Conservation (phyloP, 2,329 filamentous ascomycete genomes). For the Pestalotiopsis sp. region DNA sequence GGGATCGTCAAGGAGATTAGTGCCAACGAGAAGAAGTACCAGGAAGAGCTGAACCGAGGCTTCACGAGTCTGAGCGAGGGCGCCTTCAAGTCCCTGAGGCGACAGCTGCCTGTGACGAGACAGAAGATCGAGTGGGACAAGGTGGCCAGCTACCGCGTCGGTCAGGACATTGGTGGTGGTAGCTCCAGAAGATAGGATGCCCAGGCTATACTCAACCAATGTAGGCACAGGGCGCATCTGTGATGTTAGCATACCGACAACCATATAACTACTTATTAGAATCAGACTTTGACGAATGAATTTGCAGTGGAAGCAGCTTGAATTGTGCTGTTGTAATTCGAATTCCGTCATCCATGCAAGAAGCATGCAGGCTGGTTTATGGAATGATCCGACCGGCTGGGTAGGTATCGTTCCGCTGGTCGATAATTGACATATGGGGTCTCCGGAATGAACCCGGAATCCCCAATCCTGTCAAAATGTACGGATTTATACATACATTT, state of each 20-base stretch:
- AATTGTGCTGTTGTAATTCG: neutral
- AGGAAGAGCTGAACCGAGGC: conserved; percentile 91
- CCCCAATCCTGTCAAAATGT: neutral
- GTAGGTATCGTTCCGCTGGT: neutral
- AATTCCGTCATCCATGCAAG: neutral
- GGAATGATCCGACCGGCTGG: neutral
- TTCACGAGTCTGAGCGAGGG: conserved; percentile 89
- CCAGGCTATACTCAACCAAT: too few species aligned
- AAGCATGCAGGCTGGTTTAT: neutral
- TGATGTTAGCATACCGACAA: conserved; percentile 8
- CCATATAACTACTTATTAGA: neutral
- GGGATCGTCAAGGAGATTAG: conserved; percentile 79
- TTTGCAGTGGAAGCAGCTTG: neutral
- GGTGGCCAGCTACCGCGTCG: conserved; percentile 86
- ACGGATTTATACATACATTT: neutral
- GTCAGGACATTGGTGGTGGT: conserved; percentile 75
- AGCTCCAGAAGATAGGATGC: conserved; percentile 50
- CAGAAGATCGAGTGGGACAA: conserved; percentile 99
- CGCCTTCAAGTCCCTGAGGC: conserved; percentile 87
- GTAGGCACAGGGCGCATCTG: conserved; percentile 3
- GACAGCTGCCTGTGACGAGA: conserved; percentile 92
- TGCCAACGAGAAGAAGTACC: conserved; percentile 82
- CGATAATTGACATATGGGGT: neutral
- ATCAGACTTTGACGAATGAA: neutral
- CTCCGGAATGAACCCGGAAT: conserved; percentile 4